A percentile compares a stretch with the other conserved stretches of the same genome.
Conservation (phyloP, 805 yeast species). For the Wickerhamiella alocasiicola region DNA sequence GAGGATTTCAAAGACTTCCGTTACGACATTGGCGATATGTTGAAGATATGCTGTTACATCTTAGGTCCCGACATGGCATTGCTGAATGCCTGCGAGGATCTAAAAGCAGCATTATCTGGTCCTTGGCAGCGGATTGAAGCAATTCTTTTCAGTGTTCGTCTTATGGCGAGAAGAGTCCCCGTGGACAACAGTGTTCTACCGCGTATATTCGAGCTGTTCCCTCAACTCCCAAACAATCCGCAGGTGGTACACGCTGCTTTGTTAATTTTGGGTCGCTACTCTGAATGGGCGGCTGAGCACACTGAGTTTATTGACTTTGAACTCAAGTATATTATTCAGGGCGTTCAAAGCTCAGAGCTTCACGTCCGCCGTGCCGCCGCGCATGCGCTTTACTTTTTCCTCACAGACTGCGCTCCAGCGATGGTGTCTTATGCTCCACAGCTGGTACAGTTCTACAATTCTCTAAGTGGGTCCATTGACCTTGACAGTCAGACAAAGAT, state of each 20-base stretch:
- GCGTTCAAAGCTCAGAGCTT: constrained; percentile 37
- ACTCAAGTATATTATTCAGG: constrained; percentile 68
- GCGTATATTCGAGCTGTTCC: constrained; percentile 4
- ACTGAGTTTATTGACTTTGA: constrained; percentile 73
- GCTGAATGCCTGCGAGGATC: constrained; percentile 16
- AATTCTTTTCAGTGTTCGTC: constrained; percentile 74
- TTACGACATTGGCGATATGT: constrained; percentile 95
- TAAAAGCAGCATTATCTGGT: not conserved
- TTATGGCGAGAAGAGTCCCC: constrained; percentile 83
- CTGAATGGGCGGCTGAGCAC: constrained; percentile 87
- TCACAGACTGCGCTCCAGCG: constrained; percentile 72
- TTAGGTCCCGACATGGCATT: constrained; percentile 67
- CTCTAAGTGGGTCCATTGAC: constrained; percentile 43
- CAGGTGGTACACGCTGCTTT: constrained; percentile 88
- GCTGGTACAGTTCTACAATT: constrained; percentile 58
- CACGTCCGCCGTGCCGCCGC: constrained; percentile 76
- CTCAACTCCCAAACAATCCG: constrained; percentile 54
- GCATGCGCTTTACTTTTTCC: constrained; percentile 85
- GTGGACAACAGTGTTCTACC: constrained; percentile 2
- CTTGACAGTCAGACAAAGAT: constrained; percentile 61
- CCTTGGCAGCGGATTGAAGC: constrained; percentile 76
- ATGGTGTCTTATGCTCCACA: constrained; percentile 61
- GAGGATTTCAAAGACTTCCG: constrained; percentile 90
- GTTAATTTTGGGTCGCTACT: constrained; percentile 85
- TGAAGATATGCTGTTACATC: constrained; percentile 88